phyloP scores from a whole-genome alignment of 2,329 filamentous ascomycete genomes.

The Grosmannia huntii region DNA sequence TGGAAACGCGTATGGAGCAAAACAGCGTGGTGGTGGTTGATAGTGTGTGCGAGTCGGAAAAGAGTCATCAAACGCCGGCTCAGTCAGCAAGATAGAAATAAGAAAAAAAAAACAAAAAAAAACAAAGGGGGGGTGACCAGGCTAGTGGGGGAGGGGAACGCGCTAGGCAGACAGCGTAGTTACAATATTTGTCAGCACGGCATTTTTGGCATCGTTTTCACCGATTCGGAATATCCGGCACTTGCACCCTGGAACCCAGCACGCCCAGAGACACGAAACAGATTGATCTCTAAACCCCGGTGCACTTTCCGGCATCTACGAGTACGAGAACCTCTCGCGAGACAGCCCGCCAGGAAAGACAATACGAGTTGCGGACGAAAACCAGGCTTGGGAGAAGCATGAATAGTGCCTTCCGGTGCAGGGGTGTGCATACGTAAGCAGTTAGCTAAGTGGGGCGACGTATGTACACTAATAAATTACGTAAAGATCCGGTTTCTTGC shows the following conservation, averaged over 20 bases:
- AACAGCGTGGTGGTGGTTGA: neutral
- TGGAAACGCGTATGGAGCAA: neutral
- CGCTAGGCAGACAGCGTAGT: neutral
- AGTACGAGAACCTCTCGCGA: neutral
- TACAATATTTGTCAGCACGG: slow-evolving; percentile 3
- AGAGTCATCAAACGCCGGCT: slow-evolving; percentile 9
- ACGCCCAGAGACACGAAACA: too few species aligned
- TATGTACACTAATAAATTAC: slow-evolving; percentile 3
- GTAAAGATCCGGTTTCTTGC: neutral
- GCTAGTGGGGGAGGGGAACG: neutral
- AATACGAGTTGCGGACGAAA: neutral
- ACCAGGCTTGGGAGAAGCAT: too few species aligned
- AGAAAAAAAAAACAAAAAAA: neutral
- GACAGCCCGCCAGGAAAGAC: neutral
- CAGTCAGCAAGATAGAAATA: slow-evolving; percentile 8
- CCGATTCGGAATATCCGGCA: neutral
- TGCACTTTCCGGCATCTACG: neutral
- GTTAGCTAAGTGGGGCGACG: neutral
- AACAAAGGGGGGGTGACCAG: neutral
- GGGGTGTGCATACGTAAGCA: neutral
- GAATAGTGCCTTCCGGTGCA: neutral
- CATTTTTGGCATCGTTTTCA: neutral
- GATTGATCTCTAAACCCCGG: neutral
- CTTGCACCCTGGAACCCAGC: neutral
- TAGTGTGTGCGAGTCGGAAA: slow-evolving; percentile 6